Base-by-base conservation (phyloP, 371 early-diverging fungal species). In the Rhizopus sp. region DNA sequence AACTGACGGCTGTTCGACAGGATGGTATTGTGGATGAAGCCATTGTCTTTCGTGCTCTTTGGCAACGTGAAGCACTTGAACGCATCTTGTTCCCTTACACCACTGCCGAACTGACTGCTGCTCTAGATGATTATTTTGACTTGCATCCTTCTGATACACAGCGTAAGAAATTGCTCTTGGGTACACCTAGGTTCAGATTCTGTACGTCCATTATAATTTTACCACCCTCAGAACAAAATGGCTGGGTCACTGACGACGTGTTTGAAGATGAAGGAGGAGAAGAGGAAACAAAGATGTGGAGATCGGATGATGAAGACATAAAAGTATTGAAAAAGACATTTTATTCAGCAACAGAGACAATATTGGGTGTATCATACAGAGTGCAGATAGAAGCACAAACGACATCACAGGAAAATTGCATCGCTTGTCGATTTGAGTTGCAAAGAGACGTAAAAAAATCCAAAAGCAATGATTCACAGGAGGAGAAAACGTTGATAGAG, bases 21-120 rank as follows among this genome's bases (percentile, higher is more conserved):
- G 79, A 78, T 42, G 70, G 76, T 3, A 75, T 78, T 57, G 79
- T 78, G 1, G 74, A 78, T 47, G 79, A 78, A 47, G 66, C 65
- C 1, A 68, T 73, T 23, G 79, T 78, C 1, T 78, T 78, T 44
- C 68, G 79, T n/a, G 79, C 79, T 1, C 46, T 78, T 8, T 78
- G 79, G 79, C 79, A 78, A 50, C 59, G 79, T 13, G 68, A 75
- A 49, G 73, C 79, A 8, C 52, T 78, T 12, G 73, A 75, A 37
- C 70, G 76, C 7, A 53, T 75, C 5, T 34, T 78, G n/a, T 73
- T 65, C 30, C 76, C 75, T 0, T 35, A 56, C 9, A 62, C 61
- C 3, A 49, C 46, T 7, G 54, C 53, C 8, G 70, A 72, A 32
- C 60, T 69, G 8, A 62, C 38, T 29, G 68, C 54, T 3, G 78